A percentile compares a stretch with the other conserved stretches of the same genome.
Evolutionary conservation across 805 yeast species (phyloP).

Genomic region (Wickerhamomyces kurtzmanii): DNA sequence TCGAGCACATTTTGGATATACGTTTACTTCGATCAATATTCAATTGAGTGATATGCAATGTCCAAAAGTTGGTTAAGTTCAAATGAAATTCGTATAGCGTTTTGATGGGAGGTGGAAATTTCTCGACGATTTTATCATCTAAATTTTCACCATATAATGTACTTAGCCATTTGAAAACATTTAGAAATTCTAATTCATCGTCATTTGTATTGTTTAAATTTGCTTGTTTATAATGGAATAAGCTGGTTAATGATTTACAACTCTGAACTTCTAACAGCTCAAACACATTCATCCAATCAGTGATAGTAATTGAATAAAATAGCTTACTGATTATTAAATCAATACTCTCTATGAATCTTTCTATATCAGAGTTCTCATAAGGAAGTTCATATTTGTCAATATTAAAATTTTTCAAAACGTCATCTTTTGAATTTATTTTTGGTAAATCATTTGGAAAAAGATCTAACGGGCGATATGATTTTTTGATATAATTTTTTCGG

Average conservation of each 20-base stretch:
- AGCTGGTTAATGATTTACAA: constrained; percentile 41
- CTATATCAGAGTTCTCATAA: constrained; percentile 38
- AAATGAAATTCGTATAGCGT: constrained; percentile 57
- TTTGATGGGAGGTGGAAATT: constrained; percentile 62
- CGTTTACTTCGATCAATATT: constrained; percentile 50
- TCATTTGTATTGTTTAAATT: constrained; percentile 26
- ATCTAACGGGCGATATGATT: constrained; percentile 50
- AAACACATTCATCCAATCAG: constrained; percentile 74
- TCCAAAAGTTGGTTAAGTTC: constrained; percentile 55
- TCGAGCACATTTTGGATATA: constrained; percentile 55
- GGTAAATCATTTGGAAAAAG: constrained; percentile 9
- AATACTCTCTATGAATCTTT: constrained; percentile 50
- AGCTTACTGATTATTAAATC: constrained; percentile 53
- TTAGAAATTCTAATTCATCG: constrained; percentile 51
- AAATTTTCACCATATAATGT: constrained; percentile 37
- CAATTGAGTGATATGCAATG: constrained; percentile 54
- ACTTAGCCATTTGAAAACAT: constrained; percentile 63
- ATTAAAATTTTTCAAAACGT: too few species aligned
- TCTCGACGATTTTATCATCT: constrained; percentile 29
- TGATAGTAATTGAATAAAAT: constrained; percentile 44
- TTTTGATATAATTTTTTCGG: constrained; percentile 61
- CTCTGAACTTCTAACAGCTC: constrained; percentile 67
- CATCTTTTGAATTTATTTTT: neutral
- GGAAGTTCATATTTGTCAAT: constrained; percentile 9
- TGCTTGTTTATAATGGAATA: constrained; percentile 41